Conservation (phyloP, 345 rosid species). For the Gossypium bickii region DNA sequence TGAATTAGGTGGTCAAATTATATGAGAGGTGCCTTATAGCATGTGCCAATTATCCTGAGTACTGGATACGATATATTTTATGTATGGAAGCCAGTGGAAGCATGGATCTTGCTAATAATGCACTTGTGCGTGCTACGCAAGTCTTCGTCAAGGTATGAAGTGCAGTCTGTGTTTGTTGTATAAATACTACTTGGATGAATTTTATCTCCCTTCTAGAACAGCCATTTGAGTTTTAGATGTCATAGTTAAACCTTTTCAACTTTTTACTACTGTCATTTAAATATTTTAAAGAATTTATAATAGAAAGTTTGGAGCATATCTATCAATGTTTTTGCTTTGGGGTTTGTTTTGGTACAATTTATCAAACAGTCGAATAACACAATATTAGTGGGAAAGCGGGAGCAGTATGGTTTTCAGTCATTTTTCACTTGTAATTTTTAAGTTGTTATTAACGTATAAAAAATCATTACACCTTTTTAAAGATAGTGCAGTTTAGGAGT, state of each 20-base stretch:
- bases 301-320: neutral
- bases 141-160: constrained; percentile 85
- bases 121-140: constrained; percentile 88
- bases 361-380: neutral
- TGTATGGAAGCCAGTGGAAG: constrained; percentile 78
- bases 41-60: constrained; percentile 91
- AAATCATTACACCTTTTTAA: no score
- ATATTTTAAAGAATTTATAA: neutral
- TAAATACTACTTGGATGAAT: neutral
- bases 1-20: constrained; percentile 72
- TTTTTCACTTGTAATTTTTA: no score
- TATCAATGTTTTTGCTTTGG: neutral
- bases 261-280: neutral
- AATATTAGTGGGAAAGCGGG: neutral
- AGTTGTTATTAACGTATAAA: no score
- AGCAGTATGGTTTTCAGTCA: neutral
- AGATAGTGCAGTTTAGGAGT: no score
- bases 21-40: constrained; percentile 96
- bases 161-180: neutral
- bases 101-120: constrained; percentile 87
- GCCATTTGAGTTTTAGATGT: neutral
- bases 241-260: neutral
- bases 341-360: neutral
- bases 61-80: constrained; percentile 82
- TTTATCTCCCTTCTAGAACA: neutral